These are phyloP conservation scores for Trifolium repens DNA, from an alignment of 306 rosid species.

Conservation along the genomic window DNA sequence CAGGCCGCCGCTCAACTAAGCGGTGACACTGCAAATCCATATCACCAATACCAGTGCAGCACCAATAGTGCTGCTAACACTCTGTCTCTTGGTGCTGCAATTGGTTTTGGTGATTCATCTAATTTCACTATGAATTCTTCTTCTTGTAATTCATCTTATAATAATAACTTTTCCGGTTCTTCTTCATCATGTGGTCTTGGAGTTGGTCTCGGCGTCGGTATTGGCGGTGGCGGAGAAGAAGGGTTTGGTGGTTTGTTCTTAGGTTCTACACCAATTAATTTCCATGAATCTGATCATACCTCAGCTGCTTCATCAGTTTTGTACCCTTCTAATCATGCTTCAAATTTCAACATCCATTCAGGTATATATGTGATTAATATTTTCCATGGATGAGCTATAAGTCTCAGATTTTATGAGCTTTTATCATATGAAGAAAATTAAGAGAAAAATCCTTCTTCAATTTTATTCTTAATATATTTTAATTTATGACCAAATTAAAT, in stretches of 20 bases:
- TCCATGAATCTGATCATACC: constrained; percentile 58
- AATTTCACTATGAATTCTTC: background rate
- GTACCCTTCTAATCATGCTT: constrained; percentile 46
- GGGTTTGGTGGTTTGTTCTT: constrained; percentile 45
- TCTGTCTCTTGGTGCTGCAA: background rate
- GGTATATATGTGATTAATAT: constrained; percentile 57
- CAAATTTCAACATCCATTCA: constrained; percentile 62
- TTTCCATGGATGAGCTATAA: constrained; percentile 40
- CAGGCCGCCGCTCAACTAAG: constrained; percentile 52
- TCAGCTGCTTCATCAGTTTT: constrained; percentile 49
- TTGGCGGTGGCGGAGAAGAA: constrained; percentile 17
- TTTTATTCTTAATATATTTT: background rate
- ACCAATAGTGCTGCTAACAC: background rate
- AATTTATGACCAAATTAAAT: background rate
- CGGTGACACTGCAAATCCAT: background rate
- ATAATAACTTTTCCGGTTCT: constrained; percentile 36
- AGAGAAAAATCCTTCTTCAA: background rate
- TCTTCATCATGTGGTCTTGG: constrained; percentile 46
- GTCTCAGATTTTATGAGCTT: background rate
- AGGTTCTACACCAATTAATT: constrained; percentile 54
- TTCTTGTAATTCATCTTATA: constrained; percentile 6
- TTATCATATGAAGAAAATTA: background rate
- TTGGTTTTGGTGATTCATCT: constrained; percentile 10
- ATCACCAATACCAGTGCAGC: background rate
- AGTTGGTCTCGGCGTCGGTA: background rate